Percentiles rank a stretch among this genome's conserved stretches.
Conservation (phyloP, 2,329 filamentous ascomycete species). For the Parascedosporium putredinis region DNA sequence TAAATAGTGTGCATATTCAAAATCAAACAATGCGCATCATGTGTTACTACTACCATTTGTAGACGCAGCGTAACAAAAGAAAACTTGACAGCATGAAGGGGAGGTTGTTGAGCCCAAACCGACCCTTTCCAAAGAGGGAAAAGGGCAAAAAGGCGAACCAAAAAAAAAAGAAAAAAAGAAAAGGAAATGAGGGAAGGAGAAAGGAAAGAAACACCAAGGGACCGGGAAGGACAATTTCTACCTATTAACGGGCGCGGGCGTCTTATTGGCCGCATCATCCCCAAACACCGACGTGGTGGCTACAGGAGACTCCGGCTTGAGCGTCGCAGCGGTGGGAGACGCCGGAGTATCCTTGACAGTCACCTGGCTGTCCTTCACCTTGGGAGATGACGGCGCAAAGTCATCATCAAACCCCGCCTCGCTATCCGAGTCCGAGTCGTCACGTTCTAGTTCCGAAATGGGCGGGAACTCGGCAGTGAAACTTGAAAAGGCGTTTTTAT, state of each 20-base stretch:
- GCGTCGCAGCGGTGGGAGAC: conserved; percentile 19
- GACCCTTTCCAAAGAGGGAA: no score
- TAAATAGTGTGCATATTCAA: no score
- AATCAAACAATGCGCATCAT: no score
- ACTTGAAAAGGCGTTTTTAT: conserved; percentile 30
- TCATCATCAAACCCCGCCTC: conserved; percentile 90
- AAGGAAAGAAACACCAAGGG: not conserved
- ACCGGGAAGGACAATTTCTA: not conserved
- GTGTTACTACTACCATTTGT: no score
- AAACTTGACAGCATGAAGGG: no score
- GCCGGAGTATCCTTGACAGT: conserved; percentile 13
- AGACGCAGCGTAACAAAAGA: no score
- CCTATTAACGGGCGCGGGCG: conserved; percentile 1
- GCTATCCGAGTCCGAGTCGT: conserved; percentile 73
- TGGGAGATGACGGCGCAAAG: conserved; percentile 59
- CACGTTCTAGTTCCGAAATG: conserved; percentile 73
- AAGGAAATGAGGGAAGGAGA: not conserved
- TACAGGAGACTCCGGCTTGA: conserved; percentile 12
- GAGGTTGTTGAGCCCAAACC: no score
- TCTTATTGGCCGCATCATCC: conserved; percentile 5
- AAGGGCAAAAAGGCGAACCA: no score
- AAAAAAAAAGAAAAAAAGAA: no score
- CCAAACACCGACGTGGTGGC: not conserved
- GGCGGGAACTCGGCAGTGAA: conserved; percentile 82
- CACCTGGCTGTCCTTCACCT: conserved; percentile 15